These are phyloP conservation scores for Colletotrichum neosansevieriae DNA, from an alignment of 2,329 filamentous ascomycete species.

Conservation along the genomic window DNA sequence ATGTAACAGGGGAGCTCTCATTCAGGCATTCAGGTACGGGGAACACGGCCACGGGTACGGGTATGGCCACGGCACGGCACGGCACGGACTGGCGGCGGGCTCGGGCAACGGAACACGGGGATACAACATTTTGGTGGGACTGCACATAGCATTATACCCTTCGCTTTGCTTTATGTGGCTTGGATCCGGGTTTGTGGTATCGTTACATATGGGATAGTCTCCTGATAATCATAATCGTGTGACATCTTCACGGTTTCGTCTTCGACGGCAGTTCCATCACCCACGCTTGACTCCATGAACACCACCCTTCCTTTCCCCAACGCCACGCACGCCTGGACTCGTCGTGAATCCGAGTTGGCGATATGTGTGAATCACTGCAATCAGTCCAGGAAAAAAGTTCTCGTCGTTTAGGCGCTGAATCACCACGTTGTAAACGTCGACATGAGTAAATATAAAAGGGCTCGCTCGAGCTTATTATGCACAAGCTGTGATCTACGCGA, in stretches of 20 bases:
- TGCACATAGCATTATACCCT: constrained; percentile 43
- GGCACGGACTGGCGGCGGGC: constrained; percentile 6
- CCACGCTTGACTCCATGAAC: too few relatives aligned
- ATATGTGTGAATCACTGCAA: too few relatives aligned
- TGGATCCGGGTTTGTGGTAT: constrained; percentile 31
- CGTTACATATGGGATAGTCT: constrained; percentile 40
- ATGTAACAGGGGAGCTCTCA: constrained; percentile 1
- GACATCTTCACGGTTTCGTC: constrained; percentile 18
- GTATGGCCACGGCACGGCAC: not conserved
- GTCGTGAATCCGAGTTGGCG: too few relatives aligned
- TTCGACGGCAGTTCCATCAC: too few relatives aligned
- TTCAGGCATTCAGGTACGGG: not conserved
- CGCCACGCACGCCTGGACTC: too few relatives aligned
- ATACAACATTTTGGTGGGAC: constrained; percentile 35
- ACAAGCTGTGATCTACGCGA: too few relatives aligned
- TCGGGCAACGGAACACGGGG: constrained; percentile 14
- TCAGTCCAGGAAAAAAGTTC: too few relatives aligned
- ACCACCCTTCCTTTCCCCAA: too few relatives aligned
- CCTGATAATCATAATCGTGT: constrained; percentile 40
- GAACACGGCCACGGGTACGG: constrained; percentile 6
- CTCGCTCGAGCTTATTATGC: too few relatives aligned
- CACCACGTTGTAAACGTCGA: too few relatives aligned
- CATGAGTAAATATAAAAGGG: too few relatives aligned
- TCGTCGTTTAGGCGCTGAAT: too few relatives aligned
- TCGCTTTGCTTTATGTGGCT: constrained; percentile 33